phyloP scores from a whole-genome alignment of 164 flowering plant genomes.

The Dillenia suffruticosa region DNA sequence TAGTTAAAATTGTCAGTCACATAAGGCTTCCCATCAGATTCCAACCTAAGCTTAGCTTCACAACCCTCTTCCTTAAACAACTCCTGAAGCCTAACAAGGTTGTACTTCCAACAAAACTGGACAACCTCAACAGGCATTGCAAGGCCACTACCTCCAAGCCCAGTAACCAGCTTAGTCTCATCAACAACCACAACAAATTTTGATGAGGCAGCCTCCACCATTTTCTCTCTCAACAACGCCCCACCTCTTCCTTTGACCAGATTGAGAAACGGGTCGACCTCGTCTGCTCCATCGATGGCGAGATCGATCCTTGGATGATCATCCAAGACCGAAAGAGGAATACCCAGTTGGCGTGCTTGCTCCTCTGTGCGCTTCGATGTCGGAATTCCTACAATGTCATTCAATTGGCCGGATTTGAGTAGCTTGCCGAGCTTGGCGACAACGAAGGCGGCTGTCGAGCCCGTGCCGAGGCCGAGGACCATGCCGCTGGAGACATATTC shows the following conservation, averaged over 20 bases:
- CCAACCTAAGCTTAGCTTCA: constrained; percentile 65
- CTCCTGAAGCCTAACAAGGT: constrained; percentile 48
- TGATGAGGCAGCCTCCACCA: constrained; percentile 60
- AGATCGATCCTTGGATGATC: constrained; percentile 40
- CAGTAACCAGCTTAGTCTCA: constrained; percentile 42
- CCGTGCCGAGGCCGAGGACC: constrained; percentile 90
- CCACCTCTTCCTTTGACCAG: constrained; percentile 62
- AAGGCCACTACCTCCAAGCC: constrained; percentile 49
- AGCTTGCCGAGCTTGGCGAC: constrained; percentile 67
- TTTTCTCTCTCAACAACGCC: constrained; percentile 53
- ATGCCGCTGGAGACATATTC: constrained; percentile 71
- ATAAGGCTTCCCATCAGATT: constrained; percentile 61
- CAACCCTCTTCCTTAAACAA: constrained; percentile 60
- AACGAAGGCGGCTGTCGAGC: constrained; percentile 89
- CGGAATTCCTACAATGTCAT: constrained; percentile 52
- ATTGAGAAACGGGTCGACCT: constrained; percentile 49
- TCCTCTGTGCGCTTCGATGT: constrained; percentile 53
- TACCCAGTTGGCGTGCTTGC: constrained; percentile 44
- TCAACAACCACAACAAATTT: constrained; percentile 53
- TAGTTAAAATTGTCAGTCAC: constrained; percentile 80
- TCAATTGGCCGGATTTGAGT: constrained; percentile 39
- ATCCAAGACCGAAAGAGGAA: constrained; percentile 46
- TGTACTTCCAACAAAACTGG: constrained; percentile 59
- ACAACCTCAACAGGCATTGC: constrained; percentile 62
- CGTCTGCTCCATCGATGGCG: constrained; percentile 64